Base-by-base conservation (phyloP, 306 rosid genomes). In the Corylus avellana region DNA sequence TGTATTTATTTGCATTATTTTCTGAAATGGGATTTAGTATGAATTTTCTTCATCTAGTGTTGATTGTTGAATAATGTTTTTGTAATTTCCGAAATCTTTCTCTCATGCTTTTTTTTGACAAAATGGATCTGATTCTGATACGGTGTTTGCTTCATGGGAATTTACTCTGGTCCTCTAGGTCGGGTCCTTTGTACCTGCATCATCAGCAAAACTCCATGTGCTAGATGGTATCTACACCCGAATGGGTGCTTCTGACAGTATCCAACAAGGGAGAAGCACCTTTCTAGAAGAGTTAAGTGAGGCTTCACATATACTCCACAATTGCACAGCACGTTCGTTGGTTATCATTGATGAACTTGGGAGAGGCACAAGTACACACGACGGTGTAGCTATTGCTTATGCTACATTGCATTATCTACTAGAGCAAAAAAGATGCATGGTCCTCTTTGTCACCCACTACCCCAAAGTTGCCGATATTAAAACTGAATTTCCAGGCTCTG, bases 211-310 rank as follows among this genome's bases (percentile, higher is more conserved):
- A 78, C 83, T 92, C 56, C 97, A 91, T 76, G 97, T 94, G 50
- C 85, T 94, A 35, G 97, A 94, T 27, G 84, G 92, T n/a, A 89
- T 94, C 77, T 94, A 87, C 85, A 91, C 98, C 70, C 87, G 97
- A 78, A 94, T 94, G 97, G 98, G 98, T 73, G 97, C 97, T 85
- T 94, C 97, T 32, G 98, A 94, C 78, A 92, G 97, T 80, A 92
- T 94, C 72, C 98, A 92, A 84, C 91, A 53, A 81, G 97, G 98
- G 63, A 86, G 97, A 88, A 94, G 97, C 89, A 94, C 98, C 84
- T 92, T 94, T 81, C 89, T 94, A 25, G 98, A 94, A 83, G 98
- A 95, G 84, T 78, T 92, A 74, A 87, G 94, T 2, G 98, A 94
- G 82, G 85, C 97, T 61, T 92, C 98, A 27, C 84, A 87, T 77